A percentile compares a stretch with the other conserved stretches of the same genome.
Conservation (phyloP, 805 yeast genomes). For the Yarrowia sp. region DNA sequence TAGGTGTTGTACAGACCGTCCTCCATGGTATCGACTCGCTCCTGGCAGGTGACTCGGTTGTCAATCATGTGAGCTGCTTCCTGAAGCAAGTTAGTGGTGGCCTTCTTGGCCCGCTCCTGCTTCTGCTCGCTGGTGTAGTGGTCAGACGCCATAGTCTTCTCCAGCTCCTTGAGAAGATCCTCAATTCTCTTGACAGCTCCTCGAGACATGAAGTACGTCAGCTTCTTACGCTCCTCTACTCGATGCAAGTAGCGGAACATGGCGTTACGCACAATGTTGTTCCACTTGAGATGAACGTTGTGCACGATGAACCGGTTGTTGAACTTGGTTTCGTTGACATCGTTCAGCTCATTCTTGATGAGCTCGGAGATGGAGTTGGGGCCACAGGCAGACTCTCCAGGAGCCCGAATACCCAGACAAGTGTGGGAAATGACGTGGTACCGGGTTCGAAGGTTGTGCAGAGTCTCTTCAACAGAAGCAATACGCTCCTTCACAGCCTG, state of each 20-base stretch:
- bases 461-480: conserved; percentile 26
- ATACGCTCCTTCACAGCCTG: conserved; percentile 29
- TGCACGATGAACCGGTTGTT: conserved; percentile 71
- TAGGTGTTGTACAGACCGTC: conserved; percentile 47
- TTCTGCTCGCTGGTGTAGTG: conserved; percentile 9
- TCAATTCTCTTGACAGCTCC: conserved; percentile 51
- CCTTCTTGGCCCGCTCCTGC: conserved; percentile 22
- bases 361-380: conserved; percentile 13
- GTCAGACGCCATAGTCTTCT: conserved; percentile 24
- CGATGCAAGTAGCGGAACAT: conserved; percentile 57
- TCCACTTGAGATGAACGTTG: conserved; percentile 75
- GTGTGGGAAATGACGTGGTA: conserved; percentile 23
- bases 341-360: conserved; percentile 20
- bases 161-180: conserved; percentile 45
- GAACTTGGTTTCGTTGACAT: conserved; percentile 37
- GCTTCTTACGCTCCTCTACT: conserved; percentile 46
- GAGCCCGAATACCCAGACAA: conserved; percentile 1
- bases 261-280: conserved; percentile 60
- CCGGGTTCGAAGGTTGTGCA: conserved; percentile 28
- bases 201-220: conserved; percentile 45
- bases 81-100: conserved; percentile 14
- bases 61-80: conserved; percentile 16
- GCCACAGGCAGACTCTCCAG: conserved; percentile 13
- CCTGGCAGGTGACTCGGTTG: conserved; percentile 25
- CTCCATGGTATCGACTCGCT: conserved; percentile 43